Conservation (phyloP, 768 basidiomycete genomes). For the Hygrocybe coccinea region DNA sequence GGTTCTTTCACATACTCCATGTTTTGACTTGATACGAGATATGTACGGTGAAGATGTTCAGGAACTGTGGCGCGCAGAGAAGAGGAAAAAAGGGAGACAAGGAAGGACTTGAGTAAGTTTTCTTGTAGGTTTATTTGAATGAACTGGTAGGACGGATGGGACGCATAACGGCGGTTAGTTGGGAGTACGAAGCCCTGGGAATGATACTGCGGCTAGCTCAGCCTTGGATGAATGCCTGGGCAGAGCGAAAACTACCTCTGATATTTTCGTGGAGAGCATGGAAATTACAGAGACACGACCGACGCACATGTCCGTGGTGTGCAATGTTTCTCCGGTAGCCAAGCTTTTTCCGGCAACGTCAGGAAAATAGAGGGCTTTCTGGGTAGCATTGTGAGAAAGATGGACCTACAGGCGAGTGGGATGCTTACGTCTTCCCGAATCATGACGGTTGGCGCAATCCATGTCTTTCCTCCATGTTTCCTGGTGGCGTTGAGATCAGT, state of each 20-base stretch:
- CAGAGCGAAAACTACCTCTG: slow-evolving; percentile 55
- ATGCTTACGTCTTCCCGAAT: slow-evolving; percentile 82
- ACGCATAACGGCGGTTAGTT: slow-evolving; percentile 47
- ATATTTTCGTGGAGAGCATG: slow-evolving; percentile 81
- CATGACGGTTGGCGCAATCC: slow-evolving; percentile 85
- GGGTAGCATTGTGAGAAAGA: slow-evolving; percentile 1
- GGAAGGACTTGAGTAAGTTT: slow-evolving; percentile 85
- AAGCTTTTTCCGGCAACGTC: slow-evolving; percentile 74
- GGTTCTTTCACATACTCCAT: slow-evolving; percentile 83
- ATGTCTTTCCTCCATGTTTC: slow-evolving; percentile 86
- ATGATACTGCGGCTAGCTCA: slow-evolving; percentile 58
- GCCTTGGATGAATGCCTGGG: slow-evolving; percentile 1
- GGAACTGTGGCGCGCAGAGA: slow-evolving; percentile 68
- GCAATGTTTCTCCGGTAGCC: slow-evolving; percentile 46
- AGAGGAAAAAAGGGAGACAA: slow-evolving; percentile 80
- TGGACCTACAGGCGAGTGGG: neutral
- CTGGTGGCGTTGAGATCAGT: slow-evolving; percentile 78
- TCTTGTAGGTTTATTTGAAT: slow-evolving; percentile 91
- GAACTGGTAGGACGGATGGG: slow-evolving; percentile 62
- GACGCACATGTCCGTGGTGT: slow-evolving; percentile 73
- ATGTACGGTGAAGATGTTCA: slow-evolving; percentile 56
- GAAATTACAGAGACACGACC: slow-evolving; percentile 76
- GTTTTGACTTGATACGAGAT: slow-evolving; percentile 77
- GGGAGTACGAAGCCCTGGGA: slow-evolving; percentile 62
- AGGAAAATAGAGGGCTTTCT: slow-evolving; percentile 93